Evolutionary conservation across 768 basidiomycete genomes (phyloP), one percentile per base, ranked within the genome.

Genomic region (Astraeus odoratus): DNA sequence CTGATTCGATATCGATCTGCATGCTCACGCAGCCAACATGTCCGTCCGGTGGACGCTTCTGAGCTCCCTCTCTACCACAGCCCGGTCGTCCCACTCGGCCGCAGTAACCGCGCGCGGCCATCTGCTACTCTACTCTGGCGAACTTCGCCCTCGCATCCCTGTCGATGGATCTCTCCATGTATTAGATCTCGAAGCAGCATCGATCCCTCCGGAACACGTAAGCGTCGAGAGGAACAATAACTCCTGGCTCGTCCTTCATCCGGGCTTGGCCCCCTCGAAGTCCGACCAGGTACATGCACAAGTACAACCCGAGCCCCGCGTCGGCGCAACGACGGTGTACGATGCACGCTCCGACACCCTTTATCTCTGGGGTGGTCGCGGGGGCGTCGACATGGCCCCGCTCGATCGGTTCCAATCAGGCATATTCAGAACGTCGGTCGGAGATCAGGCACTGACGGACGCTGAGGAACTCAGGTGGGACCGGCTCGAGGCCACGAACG

Each of bases 361-460:
- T 35, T 71, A 72, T 49, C 38, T 73, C 35, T 76, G 72, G 66
- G 73, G 73, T 3, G 73, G 74, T 3, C 63, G 74, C 15, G 70
- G 71, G 1, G 73, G 70, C 2, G 51, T 57, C 13, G 62, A 64
- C 20, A 67, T 67, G 69, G 56, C 60, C 1, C 68, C 69, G 3
- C 55, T 73, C 15, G 53, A 55, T 8, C 43, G 19, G 2, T 46
- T 52, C 29, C 57, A 65, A 38, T 51, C 62, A 0, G 61, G 64
- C n/a, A 19, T 67, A 10, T 68, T 66, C 63, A 50, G 39, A 9
- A 61, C 53, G 30, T 34, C 48, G 4, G 40, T 60, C 16, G 47
- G 49, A 19, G 39, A 38, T 36, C 54, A 30, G 26, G 18, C 47
- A 12, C 38, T 39, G 10, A 35, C 43, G 18, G 8, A 44, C 16